These are phyloP conservation scores for Chrysosphaeria jannelii DNA, from an alignment of 2,329 filamentous ascomycete genomes.

Conservation along the genomic window DNA sequence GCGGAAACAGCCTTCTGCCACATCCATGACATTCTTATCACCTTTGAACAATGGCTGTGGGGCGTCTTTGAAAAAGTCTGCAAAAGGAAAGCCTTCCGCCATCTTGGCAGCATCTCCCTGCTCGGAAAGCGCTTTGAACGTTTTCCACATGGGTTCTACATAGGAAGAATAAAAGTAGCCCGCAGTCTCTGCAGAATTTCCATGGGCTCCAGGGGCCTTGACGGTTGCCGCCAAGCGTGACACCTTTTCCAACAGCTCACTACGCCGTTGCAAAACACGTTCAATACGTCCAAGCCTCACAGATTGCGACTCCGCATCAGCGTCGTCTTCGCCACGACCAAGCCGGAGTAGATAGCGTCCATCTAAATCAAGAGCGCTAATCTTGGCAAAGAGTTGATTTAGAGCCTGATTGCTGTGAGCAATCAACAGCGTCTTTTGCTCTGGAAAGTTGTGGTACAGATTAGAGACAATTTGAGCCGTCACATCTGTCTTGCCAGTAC, in stretches of 20 bases:
- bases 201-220: constrained; percentile 72
- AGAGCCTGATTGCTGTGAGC: constrained; percentile 95
- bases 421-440: constrained; percentile 69
- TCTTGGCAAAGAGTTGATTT: constrained; percentile 95
- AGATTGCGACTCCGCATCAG: constrained; percentile 62
- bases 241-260: constrained; percentile 52
- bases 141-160: constrained; percentile 62
- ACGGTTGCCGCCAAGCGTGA: constrained; percentile 62
- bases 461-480: constrained; percentile 97
- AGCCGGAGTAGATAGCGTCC: constrained; percentile 75
- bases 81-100: constrained; percentile 56
- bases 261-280: constrained; percentile 72
- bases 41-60: constrained; percentile 59
- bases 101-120: constrained; percentile 20
- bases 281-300: constrained; percentile 88
- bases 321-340: constrained; percentile 83
- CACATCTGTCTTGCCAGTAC: constrained; percentile 97
- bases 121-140: constrained; percentile 37
- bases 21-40: constrained; percentile 33
- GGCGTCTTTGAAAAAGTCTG: constrained; percentile 59
- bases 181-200: constrained; percentile 84
- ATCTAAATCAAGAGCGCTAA: constrained; percentile 85
- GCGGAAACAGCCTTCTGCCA: constrained; percentile 57
- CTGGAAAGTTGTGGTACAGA: constrained; percentile 91
- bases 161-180: constrained; percentile 92